phyloP scores from a whole-genome alignment of 1,284 basidiomycete genomes.

The Thelephora terrestris region DNA sequence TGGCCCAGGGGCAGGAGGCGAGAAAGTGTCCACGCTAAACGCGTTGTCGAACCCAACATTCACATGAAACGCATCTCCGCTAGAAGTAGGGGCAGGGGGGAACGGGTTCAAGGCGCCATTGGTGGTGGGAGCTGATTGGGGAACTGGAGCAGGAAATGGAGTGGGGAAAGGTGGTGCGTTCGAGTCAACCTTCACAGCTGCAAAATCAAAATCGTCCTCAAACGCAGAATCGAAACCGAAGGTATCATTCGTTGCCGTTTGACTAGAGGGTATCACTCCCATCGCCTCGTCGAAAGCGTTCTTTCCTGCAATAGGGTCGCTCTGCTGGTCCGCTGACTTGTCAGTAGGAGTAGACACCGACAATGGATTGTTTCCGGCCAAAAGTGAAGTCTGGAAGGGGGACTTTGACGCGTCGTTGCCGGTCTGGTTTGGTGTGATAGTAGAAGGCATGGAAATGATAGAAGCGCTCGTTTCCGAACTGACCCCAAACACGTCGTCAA shows the following conservation, averaged over 20 bases:
- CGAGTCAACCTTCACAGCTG: slow-evolving; percentile 34
- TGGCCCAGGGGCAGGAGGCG: slow-evolving; percentile 17
- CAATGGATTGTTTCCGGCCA: neutral
- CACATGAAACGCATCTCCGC: slow-evolving; percentile 5
- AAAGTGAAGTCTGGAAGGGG: neutral
- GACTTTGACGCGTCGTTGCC: too few species aligned
- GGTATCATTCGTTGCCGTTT: slow-evolving; percentile 24
- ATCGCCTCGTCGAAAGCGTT: slow-evolving; percentile 70
- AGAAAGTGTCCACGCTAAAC: slow-evolving; percentile 35
- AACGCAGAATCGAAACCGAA: slow-evolving; percentile 56
- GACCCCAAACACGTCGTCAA: slow-evolving; percentile 59
- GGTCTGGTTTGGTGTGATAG: too few species aligned
- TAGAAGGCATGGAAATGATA: too few species aligned
- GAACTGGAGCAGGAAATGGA: slow-evolving; percentile 8
- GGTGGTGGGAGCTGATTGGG: neutral
- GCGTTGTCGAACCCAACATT: neutral
- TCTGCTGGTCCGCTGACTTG: slow-evolving; percentile 12
- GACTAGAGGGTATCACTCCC: slow-evolving; percentile 37
- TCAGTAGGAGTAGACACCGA: slow-evolving; percentile 5
- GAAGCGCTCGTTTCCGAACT: slow-evolving; percentile 11
- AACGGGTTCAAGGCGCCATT: slow-evolving; percentile 7
- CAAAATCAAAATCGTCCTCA: slow-evolving; percentile 84
- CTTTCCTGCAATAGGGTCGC: slow-evolving; percentile 31
- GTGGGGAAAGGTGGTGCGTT: slow-evolving; percentile 4
- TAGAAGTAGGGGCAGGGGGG: slow-evolving; percentile 17